A percentile compares a stretch with the other conserved stretches of the same genome.
phyloP scores from a whole-genome alignment of 139 green algal species.

The Desmodesmus armatus region DNA sequence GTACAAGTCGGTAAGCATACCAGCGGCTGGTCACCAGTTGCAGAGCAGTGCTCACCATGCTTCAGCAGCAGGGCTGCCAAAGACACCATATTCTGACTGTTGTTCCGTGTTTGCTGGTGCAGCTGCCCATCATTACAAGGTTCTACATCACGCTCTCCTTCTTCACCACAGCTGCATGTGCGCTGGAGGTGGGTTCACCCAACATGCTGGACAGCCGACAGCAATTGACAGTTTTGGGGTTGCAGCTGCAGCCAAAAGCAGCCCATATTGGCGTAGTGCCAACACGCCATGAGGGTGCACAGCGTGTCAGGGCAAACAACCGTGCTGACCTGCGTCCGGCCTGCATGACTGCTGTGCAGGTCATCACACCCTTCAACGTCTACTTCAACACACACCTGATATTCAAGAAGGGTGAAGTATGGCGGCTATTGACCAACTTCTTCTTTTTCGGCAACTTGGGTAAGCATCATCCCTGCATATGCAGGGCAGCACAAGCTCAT shows the following conservation, averaged over 20 bases:
- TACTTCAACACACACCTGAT: conserved; percentile 98
- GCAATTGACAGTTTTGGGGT: not conserved
- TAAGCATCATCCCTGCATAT: conserved; percentile 51
- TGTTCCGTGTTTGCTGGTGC: conserved; percentile 28
- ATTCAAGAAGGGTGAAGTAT: conserved; percentile 90
- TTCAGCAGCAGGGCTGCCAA: not conserved
- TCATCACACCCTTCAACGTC: conserved; percentile 96
- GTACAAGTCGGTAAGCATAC: conserved; percentile 79
- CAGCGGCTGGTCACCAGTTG: too few species aligned
- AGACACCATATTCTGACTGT: not conserved
- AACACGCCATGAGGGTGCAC: not conserved
- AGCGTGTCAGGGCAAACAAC: too few species aligned
- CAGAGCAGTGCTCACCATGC: too few species aligned
- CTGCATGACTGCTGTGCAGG: conserved; percentile 60
- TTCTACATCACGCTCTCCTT: conserved; percentile 96
- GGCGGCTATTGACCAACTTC: conserved; percentile 98
- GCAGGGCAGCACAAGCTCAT: not conserved
- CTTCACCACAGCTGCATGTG: conserved; percentile 92
- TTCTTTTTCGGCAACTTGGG: conserved; percentile 97
- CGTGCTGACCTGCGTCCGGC: too few species aligned
- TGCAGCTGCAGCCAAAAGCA: not conserved
- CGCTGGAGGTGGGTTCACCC: conserved; percentile 88
- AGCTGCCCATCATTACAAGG: conserved; percentile 94
- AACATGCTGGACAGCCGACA: too few species aligned
- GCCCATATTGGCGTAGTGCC: not conserved